Evolutionary conservation across 1,284 basidiomycete species (phyloP).

Genomic region (Schizophyllum amplum): DNA sequence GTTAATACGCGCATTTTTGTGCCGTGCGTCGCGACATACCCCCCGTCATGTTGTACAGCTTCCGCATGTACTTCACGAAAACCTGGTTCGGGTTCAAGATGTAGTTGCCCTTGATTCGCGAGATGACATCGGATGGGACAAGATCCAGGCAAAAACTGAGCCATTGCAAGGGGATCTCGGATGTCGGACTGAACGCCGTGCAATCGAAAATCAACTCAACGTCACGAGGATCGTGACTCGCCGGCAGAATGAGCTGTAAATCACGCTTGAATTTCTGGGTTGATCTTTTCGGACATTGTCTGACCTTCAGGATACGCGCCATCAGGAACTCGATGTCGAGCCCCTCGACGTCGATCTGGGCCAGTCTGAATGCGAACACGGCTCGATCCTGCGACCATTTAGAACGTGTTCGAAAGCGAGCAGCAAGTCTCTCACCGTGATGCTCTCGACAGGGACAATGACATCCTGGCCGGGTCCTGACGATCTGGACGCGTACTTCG

Average conservation of each 20-base stretch:
- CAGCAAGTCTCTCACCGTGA: not conserved
- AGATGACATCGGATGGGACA: constrained; percentile 61
- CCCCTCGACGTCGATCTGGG: constrained; percentile 72
- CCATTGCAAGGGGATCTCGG: constrained; percentile 79
- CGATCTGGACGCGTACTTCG: constrained; percentile 54
- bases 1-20: constrained; percentile 1
- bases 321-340: constrained; percentile 83
- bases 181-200: constrained; percentile 70
- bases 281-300: not conserved
- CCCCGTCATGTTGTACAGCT: constrained; percentile 67
- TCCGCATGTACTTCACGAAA: constrained; percentile 66
- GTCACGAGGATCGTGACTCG: constrained; percentile 32
- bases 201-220: constrained; percentile 81
- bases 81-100: constrained; percentile 77
- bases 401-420: constrained; percentile 1
- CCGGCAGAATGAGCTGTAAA: not conserved
- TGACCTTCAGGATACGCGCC: constrained; percentile 74
- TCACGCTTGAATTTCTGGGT: too few relatives aligned
- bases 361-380: constrained; percentile 55
- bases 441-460: constrained; percentile 35
- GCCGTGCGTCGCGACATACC: constrained; percentile 34
- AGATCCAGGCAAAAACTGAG: constrained; percentile 74
- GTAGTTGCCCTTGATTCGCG: constrained; percentile 50
- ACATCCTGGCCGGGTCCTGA: constrained; percentile 56
- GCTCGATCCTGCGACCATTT: constrained; percentile 35